These are phyloP conservation scores for Fusarium torulosum DNA, from an alignment of 2,329 filamentous ascomycete species.

Conservation along the genomic window DNA sequence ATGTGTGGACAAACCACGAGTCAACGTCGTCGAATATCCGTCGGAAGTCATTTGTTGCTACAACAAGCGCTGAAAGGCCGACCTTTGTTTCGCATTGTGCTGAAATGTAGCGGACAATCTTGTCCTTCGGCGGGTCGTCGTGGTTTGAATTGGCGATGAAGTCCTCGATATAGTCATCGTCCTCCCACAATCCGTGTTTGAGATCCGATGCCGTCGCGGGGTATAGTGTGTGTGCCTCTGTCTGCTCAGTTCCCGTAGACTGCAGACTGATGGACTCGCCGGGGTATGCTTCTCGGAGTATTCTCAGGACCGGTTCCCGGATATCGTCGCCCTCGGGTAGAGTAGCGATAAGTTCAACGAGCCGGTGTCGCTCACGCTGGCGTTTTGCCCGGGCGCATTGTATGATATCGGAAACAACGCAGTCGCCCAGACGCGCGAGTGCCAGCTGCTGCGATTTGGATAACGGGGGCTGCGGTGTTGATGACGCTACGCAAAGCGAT, in stretches of 20 bases:
- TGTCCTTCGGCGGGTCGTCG: constrained; percentile 43
- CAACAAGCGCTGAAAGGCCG: constrained; percentile 52
- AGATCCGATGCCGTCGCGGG: constrained; percentile 49
- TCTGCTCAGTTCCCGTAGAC: constrained; percentile 38
- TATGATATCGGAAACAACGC: constrained; percentile 57
- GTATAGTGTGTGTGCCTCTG: constrained; percentile 47
- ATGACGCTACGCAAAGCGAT: constrained; percentile 59
- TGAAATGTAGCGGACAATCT: constrained; percentile 54
- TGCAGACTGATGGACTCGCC: constrained; percentile 49
- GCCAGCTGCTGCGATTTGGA: constrained; percentile 47
- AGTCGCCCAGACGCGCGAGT: constrained; percentile 48
- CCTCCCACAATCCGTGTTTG: constrained; percentile 59
- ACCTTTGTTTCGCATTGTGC: constrained; percentile 52
- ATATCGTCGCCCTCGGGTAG: constrained; percentile 37
- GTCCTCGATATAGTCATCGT: constrained; percentile 55
- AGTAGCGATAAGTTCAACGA: constrained; percentile 53
- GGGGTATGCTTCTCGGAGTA: constrained; percentile 53
- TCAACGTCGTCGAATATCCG: constrained; percentile 62
- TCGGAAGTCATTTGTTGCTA: constrained; percentile 58
- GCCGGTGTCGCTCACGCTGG: constrained; percentile 55
- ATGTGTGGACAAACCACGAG: constrained; percentile 59
- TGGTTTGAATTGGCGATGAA: constrained; percentile 55
- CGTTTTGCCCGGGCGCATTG: constrained; percentile 54
- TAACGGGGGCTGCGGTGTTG: constrained; percentile 50
- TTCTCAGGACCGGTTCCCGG: constrained; percentile 45